Base-by-base conservation (phyloP, 2,329 filamentous ascomycete genomes). In the Cladosporium sphaerospermum region DNA sequence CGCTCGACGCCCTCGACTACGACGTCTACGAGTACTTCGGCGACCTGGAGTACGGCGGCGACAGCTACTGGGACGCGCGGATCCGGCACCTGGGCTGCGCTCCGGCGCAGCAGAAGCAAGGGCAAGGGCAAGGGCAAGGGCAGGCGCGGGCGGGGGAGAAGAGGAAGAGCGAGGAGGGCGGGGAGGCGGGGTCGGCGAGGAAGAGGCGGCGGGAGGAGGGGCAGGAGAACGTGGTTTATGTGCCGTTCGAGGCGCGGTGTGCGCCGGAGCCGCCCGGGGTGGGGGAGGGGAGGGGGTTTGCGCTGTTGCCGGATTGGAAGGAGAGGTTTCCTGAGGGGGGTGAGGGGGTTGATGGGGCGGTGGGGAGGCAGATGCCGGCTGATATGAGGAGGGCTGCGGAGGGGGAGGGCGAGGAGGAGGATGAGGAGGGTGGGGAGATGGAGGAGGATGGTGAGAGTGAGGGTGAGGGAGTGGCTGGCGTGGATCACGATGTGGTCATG, bases 1-100 rank as follows among this genome's bases (percentile, higher is more conserved):
- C 54, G 14, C 53, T 58, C 23, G 61, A 64, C 43, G 56, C 45
- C n/a, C 63, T 66, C 40, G 72, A 76, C n/a, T 76, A 70, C 65
- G 75, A 77, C 56, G 63, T 70, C 42, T 77, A 71, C 59, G 72
- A 72, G 16, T 78, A 76, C 61, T 76, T 67, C 65, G 71, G 71
- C 53, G 75, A 77, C 54, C 62, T 76, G 41, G 74, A 77, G 52
- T 76, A 76, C 56, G 73, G 66, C 10, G 72, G 71, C 13, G 73
- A 75, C 57, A 68, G 71, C 40, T 75, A 75, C 46, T 72, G 74
- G 58, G 73, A 75, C 45, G 44, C 36, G n/a, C 10, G 45, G 16
- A 47, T 53, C n/a, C 23, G 44, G 11, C 51, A 64, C 41, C 56
- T 40, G 31, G 43, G 18, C 14, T 41, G 48, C 19, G 32, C 32